These are phyloP conservation scores for Fragilaria crotonensis DNA, from an alignment of 108 stramenopile genomes.

Conservation along the genomic window DNA sequence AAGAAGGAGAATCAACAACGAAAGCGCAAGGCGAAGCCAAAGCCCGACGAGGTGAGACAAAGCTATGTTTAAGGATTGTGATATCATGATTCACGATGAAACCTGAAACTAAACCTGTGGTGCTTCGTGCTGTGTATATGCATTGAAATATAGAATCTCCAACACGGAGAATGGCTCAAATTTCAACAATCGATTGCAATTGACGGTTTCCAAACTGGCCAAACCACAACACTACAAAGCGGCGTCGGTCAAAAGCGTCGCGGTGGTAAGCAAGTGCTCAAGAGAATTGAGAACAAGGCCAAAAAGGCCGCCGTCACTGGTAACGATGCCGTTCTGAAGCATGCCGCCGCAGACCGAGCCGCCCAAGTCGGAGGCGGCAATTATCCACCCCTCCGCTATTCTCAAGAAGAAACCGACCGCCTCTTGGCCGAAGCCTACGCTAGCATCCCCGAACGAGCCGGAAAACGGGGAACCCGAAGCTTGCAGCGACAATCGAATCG, in stretches of 20 bases:
- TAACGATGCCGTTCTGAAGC: constrained; percentile 7
- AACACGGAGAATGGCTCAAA: constrained; percentile 77
- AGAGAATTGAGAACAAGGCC: constrained; percentile 39
- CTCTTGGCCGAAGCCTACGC: constrained; percentile 70
- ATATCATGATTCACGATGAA: too few species aligned
- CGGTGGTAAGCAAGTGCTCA: constrained; percentile 49
- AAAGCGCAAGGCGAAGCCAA: neutral
- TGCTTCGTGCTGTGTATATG: constrained; percentile 8
- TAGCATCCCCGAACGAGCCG: constrained; percentile 53
- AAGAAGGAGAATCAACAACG: neutral
- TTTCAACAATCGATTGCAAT: constrained; percentile 80
- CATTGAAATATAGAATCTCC: constrained; percentile 59
- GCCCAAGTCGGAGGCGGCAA: constrained; percentile 33
- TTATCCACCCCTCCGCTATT: constrained; percentile 69
- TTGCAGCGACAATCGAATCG: constrained; percentile 55
- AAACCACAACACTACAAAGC: constrained; percentile 29
- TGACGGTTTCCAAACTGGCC: constrained; percentile 78
- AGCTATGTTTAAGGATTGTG: too few species aligned
- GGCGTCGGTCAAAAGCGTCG: constrained; percentile 38
- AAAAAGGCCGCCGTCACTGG: constrained; percentile 9
- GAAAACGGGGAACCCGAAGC: constrained; percentile 70
- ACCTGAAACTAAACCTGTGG: neutral
- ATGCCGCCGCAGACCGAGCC: constrained; percentile 8
- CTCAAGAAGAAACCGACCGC: constrained; percentile 73
- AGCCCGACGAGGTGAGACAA: neutral